Conservation (phyloP, 257 asterid species). For the Gardenia jasminoides region DNA sequence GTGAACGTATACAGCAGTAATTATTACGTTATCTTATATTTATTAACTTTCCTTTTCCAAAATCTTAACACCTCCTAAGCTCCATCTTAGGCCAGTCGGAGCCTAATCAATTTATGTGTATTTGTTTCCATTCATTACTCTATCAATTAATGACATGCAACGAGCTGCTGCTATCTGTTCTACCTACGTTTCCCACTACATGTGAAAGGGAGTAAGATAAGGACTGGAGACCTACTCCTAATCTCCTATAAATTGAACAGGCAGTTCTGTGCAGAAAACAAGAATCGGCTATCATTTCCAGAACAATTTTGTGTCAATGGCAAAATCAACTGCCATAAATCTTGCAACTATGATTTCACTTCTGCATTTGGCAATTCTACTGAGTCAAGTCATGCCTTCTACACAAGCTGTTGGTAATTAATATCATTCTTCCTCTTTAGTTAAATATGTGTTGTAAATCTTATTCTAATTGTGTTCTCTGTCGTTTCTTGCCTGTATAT, state of each 20-base stretch:
- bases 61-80: too few relatives aligned
- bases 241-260: neutral
- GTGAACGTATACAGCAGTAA: too few relatives aligned
- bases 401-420: neutral
- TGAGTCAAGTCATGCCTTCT: neutral
- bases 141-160: neutral
- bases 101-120: too few relatives aligned
- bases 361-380: slow-evolving; percentile 1
- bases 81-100: too few relatives aligned
- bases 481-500: neutral
- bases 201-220: neutral
- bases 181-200: neutral
- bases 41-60: too few relatives aligned
- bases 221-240: neutral
- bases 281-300: neutral
- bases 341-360: neutral
- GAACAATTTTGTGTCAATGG: neutral
- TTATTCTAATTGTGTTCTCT: neutral
- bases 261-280: neutral
- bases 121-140: neutral
- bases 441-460: neutral
- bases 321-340: neutral
- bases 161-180: neutral
- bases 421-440: too few relatives aligned
- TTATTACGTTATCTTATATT: too few relatives aligned